Evolutionary conservation across 129 eudicot genomes (phyloP), one percentile per base, ranked within the genome.

Genomic region (Artemisia tridentata): DNA sequence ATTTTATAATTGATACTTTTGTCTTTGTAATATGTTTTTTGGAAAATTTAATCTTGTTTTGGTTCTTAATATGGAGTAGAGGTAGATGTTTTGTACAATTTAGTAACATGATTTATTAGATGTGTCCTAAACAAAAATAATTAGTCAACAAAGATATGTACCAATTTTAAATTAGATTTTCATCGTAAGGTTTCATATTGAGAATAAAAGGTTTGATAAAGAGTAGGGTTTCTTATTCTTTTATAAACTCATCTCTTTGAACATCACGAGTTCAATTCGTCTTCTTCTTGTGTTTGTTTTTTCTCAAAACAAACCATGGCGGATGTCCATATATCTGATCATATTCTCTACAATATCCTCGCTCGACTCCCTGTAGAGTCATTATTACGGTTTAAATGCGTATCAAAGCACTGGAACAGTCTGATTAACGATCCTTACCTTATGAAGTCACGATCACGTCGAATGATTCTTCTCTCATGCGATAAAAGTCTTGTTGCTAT

Each of bases 1-100:
- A 21, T 57, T 71, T 15, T 16, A 19, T 71, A 56, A 56, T 38
- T 66, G 5, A 23, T 27, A 16, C 45, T 48, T 4, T 25, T 60
- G 14, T 27, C 18, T 53, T 11, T 68, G 20, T 29, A 11, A 34
- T 55, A n/a, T 0, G 17, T 12, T 54, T 29, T 69, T 53, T 7
- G 60, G 69, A 49, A 72, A 48, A 7, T 38, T 61, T 20, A 20
- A 43, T 71, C 16, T 21, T 71, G 75, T 57, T 19, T 57, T 71
- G 75, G 57, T 20, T n/a, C n/a, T n/a, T n/a, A n/a, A n/a, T n/a
- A n/a, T n/a, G n/a, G n/a, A n/a, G n/a, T n/a, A n/a, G n/a, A n/a
- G n/a, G n/a, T 23, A 23, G 1, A 23, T 1, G 25, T 23, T 23
- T 23, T 1, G 25, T 23, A 23, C 25, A 23, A 23, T 23, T 23